Conservation (phyloP, 2,329 filamentous ascomycete genomes). For the Alternaria hordeiaustralica region DNA sequence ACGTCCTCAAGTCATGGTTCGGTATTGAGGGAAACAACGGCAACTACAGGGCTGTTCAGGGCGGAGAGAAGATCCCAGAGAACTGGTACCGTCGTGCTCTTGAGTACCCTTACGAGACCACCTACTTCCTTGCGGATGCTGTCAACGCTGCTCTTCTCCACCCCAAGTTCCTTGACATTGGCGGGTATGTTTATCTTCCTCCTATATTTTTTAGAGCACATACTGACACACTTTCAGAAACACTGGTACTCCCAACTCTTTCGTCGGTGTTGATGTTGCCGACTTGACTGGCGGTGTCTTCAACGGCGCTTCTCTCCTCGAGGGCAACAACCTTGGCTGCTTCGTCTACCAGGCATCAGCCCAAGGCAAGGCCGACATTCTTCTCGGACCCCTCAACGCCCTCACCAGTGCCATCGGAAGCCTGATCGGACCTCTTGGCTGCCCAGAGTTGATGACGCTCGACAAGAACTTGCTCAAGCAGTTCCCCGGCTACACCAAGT, state of each 20-base stretch:
- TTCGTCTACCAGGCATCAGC: slow-evolving; percentile 27
- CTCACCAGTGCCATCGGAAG: slow-evolving; percentile 22
- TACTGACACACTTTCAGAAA: slow-evolving; percentile 15
- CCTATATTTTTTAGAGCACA: not conserved
- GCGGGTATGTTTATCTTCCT: slow-evolving; percentile 16
- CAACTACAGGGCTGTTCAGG: slow-evolving; percentile 25
- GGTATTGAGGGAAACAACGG: slow-evolving; percentile 22
- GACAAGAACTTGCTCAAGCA: slow-evolving; percentile 21
- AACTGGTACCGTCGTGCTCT: slow-evolving; percentile 33
- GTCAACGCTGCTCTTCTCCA: slow-evolving; percentile 25
- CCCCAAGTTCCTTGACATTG: slow-evolving; percentile 31
- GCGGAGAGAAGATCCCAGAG: slow-evolving; percentile 25
- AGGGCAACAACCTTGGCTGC: slow-evolving; percentile 29
- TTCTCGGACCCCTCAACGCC: slow-evolving; percentile 18
- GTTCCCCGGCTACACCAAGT: slow-evolving; percentile 28
- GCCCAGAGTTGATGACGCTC: slow-evolving; percentile 23
- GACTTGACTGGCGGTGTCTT: slow-evolving; percentile 27
- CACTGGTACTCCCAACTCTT: slow-evolving; percentile 30
- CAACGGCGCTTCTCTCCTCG: slow-evolving; percentile 16
- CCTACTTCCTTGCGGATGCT: slow-evolving; percentile 28
- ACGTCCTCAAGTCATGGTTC: slow-evolving; percentile 32
- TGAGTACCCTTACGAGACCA: slow-evolving; percentile 28
- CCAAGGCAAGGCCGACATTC: slow-evolving; percentile 29
- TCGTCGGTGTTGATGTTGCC: slow-evolving; percentile 23
- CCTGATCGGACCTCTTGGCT: slow-evolving; percentile 20